Evolutionary conservation across 2,329 filamentous ascomycete species (phyloP), one percentile per base, ranked within the genome.

Genomic region (Chlorencoelia australis): DNA sequence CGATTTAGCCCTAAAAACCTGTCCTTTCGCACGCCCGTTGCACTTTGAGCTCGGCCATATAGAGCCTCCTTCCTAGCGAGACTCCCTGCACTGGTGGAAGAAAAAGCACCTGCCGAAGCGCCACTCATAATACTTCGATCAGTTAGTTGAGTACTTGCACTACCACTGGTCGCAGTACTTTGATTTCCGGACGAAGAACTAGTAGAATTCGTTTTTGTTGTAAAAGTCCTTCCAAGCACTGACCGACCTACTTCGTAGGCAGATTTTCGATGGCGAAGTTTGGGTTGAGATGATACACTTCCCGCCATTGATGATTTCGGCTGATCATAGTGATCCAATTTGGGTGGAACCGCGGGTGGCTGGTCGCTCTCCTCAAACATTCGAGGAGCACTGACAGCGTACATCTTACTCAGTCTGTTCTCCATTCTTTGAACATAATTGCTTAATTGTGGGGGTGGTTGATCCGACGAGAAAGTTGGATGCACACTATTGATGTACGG

Each of bases 381-480:
- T 5, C 35, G 35, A 8, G 46, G 41, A 4, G 25, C 20, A 28
- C 40, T 52, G 21, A 35, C 47, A 6, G 42, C 37, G 33, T 56
- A 49, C 49, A 55, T 54, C 35, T 54, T 52, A 21, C 44, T 55
- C 26, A 95, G 62, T 22, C 85, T 76, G 46, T 74, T 82, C 56
- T 96, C 89, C 87, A 96, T 95, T 32, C 87, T 75, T 51, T 91
- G 77, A 4, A 94, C 86, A 52, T 95, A 95, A 52, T 82, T 88
- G 54, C 77, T 82, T 8, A 94, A 65, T 49, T 88, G 76, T 13
- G 83, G 80, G 3, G 77, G 72, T 1, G 74, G 67, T 26, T 69
- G 61, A 22, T 69, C 71, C 31, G 73, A 68, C 16, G 56, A 58
- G 27, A 59, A 57, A 7, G 58, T 53, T 30, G 47, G 48, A 31